A percentile compares a stretch with the other conserved stretches of the same genome.
Conservation (phyloP, 345 rosid species). For the Sisymbrium irio region DNA sequence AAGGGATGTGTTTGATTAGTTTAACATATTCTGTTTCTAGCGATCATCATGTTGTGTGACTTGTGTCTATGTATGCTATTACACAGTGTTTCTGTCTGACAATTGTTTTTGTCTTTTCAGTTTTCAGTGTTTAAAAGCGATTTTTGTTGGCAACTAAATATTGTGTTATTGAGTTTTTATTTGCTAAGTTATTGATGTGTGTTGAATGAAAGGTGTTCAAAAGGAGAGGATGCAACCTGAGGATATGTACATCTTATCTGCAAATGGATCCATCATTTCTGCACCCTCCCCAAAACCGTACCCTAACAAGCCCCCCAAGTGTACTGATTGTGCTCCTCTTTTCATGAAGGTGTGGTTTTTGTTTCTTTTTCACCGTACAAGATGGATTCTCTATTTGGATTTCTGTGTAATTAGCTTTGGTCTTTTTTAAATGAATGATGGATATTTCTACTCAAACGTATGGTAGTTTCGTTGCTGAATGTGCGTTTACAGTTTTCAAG, state of each 20-base stretch:
- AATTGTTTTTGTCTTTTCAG: neutral
- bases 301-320: slow-evolving; percentile 86
- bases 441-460: neutral
- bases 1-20: too few species aligned
- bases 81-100: neutral
- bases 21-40: too few species aligned
- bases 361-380: neutral
- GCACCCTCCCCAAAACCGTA: slow-evolving; percentile 79
- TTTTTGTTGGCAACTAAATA: too few species aligned
- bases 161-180: too few species aligned
- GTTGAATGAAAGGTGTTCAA: slow-evolving; percentile 67
- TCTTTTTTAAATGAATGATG: neutral
- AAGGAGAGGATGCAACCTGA: slow-evolving; percentile 98
- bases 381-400: neutral
- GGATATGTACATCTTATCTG: slow-evolving; percentile 78
- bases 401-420: neutral
- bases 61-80: too few species aligned
- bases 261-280: slow-evolving; percentile 60
- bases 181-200: neutral
- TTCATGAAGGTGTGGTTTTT: slow-evolving; percentile 66
- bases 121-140: neutral
- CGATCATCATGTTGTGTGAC: too few species aligned
- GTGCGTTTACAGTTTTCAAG: neutral
- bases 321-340: slow-evolving; percentile 86
- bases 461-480: neutral